Base-by-base conservation (phyloP, 1,284 basidiomycete genomes). In the Bondarzewia mesenterica region DNA sequence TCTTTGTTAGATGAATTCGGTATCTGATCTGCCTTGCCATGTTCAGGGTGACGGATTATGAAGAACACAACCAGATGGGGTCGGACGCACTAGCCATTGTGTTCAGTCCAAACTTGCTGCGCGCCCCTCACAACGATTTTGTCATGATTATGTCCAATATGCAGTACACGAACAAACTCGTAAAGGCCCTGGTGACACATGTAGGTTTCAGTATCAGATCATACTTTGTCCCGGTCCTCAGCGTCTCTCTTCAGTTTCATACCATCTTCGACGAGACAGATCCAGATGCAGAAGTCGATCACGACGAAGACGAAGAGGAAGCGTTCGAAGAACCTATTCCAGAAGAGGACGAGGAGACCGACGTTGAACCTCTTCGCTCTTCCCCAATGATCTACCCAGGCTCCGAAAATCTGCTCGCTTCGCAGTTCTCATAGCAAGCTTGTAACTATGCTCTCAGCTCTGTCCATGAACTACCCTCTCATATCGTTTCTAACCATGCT, bases 1-100 rank as follows among this genome's bases (percentile, higher is more conserved):
- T 4, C n/a, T n/a, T 26, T 22, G 14, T 21, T 26, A 15, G 44
- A 4, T 37, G 12, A 12, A 18, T 7, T 12, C 8, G 23, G 12
- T 23, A 10, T 26, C 16, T 36, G 38, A n/a, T 20, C 22, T 39
- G 44, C n/a, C 50, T 29, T n/a, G 29, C 22, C 39, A 6, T n/a
- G n/a, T 49, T 2, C 59, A 88, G 86, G 58, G 84, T 91, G 23
- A 88, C 86, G 7, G 89, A 91, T 57, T 88, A 76, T 61, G 89
- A 92, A 60, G 85, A 89, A 50, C 75, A 82, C 43, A 92, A 91
- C 57, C 85, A 91, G 52, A 91, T 91, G 89, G 88, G 84, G 2
- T 80, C 86, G 0, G 83, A 88, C 55, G 83, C 85, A 5, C 70
- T 91, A 3, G 82, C 89, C 0, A 89, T 89, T 42, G 85, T 90